Percentiles rank a stretch among this genome's conserved stretches.
phyloP scores from a whole-genome alignment of 441 rosid species.

The Cnidoscolus chayamansa region DNA sequence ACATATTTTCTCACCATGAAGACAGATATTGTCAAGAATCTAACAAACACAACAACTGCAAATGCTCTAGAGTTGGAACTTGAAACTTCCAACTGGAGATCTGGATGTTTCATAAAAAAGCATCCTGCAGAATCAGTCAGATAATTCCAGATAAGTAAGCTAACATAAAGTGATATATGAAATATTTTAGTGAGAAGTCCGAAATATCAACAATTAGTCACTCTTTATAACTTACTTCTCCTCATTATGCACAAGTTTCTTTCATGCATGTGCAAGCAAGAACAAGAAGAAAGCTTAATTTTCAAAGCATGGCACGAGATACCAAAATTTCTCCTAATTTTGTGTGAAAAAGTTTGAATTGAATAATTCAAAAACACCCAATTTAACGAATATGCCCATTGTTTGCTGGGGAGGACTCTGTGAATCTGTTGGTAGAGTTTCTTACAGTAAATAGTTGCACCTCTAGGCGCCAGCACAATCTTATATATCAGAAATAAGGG shows the following conservation, averaged over 20 bases:
- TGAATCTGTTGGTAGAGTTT: not conserved
- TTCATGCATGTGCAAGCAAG: not conserved
- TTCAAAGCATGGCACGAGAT: not conserved
- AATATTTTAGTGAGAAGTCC: not conserved
- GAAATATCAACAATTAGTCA: not conserved
- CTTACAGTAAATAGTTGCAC: not conserved
- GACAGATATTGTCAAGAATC: not conserved
- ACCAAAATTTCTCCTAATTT: not conserved
- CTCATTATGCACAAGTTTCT: not conserved
- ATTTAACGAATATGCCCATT: not conserved
- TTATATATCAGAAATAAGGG: not conserved
- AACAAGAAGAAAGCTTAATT: not conserved
- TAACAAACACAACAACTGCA: not conserved
- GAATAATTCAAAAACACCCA: not conserved
- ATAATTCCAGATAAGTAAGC: not conserved
- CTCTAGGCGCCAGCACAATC: not conserved
- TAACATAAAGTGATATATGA: not conserved
- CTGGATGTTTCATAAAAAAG: conserved; percentile 10
- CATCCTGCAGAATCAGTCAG: conserved; percentile 24
- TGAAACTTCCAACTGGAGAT: not conserved
- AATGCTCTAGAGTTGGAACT: conserved; percentile 11
- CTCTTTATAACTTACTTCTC: not conserved
- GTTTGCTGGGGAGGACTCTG: not conserved
- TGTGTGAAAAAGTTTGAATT: not conserved
- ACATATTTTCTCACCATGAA: conserved; percentile 14